phyloP scores from a whole-genome alignment of 2,329 filamentous ascomycete genomes.

The Epicoccum sorghinum region DNA sequence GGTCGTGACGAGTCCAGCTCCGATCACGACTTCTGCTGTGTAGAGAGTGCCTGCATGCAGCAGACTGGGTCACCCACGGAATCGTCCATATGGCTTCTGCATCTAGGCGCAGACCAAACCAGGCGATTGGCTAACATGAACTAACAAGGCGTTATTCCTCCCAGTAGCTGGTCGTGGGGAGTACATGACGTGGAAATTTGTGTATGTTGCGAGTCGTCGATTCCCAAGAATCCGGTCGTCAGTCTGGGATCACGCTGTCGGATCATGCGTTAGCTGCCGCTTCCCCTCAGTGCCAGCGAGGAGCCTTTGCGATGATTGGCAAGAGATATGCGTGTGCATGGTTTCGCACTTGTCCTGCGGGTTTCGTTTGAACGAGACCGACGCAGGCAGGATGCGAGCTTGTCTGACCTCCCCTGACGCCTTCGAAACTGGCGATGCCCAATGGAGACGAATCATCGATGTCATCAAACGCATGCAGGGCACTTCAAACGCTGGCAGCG shows the following conservation, averaged over 20 bases:
- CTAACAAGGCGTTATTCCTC: background rate
- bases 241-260: slow-evolving; percentile 13
- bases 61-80: slow-evolving; percentile 5
- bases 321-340: slow-evolving; percentile 15
- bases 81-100: slow-evolving; percentile 1
- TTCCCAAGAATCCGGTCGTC: slow-evolving; percentile 16
- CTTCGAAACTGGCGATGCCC: background rate
- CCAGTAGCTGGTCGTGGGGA: slow-evolving; percentile 3
- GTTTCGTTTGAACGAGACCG: slow-evolving; percentile 3
- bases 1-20: background rate
- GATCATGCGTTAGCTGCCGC: slow-evolving; percentile 19
- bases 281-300: slow-evolving; percentile 14
- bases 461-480: background rate
- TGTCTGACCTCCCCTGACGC: background rate
- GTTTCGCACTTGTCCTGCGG: slow-evolving; percentile 8
- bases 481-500: slow-evolving; percentile 1
- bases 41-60: slow-evolving; percentile 13
- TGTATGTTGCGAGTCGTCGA: slow-evolving; percentile 13
- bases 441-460: background rate
- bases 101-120: background rate
- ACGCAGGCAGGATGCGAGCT: background rate
- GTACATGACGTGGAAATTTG: slow-evolving; percentile 14
- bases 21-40: slow-evolving; percentile 3
- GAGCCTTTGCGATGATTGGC: slow-evolving; percentile 10
- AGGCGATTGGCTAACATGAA: slow-evolving; percentile 1